Base-by-base conservation (phyloP, 164 flowering plant genomes). In the Umbilicus rupestris region DNA sequence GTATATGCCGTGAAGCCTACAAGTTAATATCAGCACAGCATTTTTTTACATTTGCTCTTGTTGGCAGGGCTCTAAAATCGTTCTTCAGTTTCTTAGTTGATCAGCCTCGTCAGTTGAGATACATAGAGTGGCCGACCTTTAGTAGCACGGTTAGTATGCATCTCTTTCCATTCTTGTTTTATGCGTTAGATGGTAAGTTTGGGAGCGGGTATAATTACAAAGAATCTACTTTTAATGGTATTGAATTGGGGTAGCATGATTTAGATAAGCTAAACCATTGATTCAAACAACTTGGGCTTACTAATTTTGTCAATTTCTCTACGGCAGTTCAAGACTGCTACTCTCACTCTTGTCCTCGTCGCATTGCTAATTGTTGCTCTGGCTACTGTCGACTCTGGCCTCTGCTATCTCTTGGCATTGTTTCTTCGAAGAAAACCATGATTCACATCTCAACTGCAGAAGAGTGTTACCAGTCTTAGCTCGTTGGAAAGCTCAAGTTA, bases 61-160 rank as follows among this genome's bases (percentile, higher is more conserved):
- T 59, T 66, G 64, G 37, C 73, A 88, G 97, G 88, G 80, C 68
- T 64, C 29, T 82, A 68, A 82, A 73, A 69, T 79, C 84, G 17
- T 65, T 92, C 45, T 60, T 80, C 20, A 58, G 24, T 6, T 92
- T 90, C 79, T 79, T 92, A 66, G 67, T 63, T 72, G 93, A 84
- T 82, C 98, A 92, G 69, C 98, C 98, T 58, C 70, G 89, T 63
- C 96, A 92, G 79, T 80, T 90, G 73, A 90, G 76, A 77, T 84
- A 85, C 73, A 79, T 92, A 44, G 98, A 92, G 72, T 90, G 98
- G 98, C 96, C 96, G 66, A 72, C 84, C 75, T 85, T 90, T 62
- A 80, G 76, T 66, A 84, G 81, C 88, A 88, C 98, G 81, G 98
- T 92, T 70, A 52, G 90, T 78, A 5, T 49, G 26, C 24, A 49